phyloP scores from a whole-genome alignment of 1,139 yeast species.

The Taiozyma sp. region DNA sequence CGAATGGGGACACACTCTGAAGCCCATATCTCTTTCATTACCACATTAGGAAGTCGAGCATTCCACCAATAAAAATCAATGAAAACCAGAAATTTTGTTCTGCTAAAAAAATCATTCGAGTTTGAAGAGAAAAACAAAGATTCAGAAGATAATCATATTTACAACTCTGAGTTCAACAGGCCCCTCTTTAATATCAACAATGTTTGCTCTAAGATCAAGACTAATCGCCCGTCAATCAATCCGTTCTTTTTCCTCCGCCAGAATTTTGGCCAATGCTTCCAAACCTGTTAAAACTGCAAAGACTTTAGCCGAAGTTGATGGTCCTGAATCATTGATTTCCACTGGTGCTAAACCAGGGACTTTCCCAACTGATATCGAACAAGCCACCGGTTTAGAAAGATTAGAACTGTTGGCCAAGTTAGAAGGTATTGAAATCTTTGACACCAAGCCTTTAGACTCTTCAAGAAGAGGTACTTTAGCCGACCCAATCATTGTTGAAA shows the following conservation, averaged over 20 bases:
- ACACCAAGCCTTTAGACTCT: constrained; percentile 81
- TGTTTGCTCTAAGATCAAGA: constrained; percentile 26
- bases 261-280: constrained; percentile 28
- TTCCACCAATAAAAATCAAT: constrained; percentile 19
- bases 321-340: constrained; percentile 80
- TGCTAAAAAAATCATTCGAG: constrained; percentile 13
- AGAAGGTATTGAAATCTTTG: constrained; percentile 96
- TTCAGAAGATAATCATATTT: too few relatives aligned
- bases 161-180: background rate
- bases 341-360: constrained; percentile 82
- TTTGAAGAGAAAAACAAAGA: background rate
- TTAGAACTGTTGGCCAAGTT: constrained; percentile 89
- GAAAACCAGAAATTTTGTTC: constrained; percentile 4
- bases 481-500: constrained; percentile 86
- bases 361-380: constrained; percentile 91
- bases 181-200: constrained; percentile 4
- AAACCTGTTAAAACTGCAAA: constrained; percentile 56
- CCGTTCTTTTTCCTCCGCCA: constrained; percentile 40
- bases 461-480: constrained; percentile 85
- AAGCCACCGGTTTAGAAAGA: constrained; percentile 98
- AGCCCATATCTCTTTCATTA: background rate
- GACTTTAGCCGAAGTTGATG: constrained; percentile 72
- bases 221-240: constrained; percentile 23
- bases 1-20: constrained; percentile 4
- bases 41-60: constrained; percentile 15